phyloP scores from a whole-genome alignment of 2,329 filamentous ascomycete genomes.

The Epichloe amarillans region DNA sequence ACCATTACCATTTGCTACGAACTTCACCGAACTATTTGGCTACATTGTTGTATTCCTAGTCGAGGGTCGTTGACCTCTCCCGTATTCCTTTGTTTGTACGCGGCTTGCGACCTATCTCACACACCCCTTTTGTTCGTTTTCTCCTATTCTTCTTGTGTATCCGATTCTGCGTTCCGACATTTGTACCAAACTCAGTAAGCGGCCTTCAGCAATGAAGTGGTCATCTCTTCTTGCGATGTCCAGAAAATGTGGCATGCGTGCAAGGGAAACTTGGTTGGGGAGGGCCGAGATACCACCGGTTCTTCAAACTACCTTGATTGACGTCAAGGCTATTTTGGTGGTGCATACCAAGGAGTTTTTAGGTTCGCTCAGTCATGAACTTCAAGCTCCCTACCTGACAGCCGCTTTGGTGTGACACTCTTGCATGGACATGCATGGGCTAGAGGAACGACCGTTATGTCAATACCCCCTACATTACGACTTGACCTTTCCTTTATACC shows the following conservation, averaged over 20 bases:
- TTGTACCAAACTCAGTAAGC: too few species aligned
- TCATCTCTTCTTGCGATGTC: too few species aligned
- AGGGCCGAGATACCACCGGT: neutral
- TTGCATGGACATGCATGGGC: neutral
- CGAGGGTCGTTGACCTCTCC: neutral
- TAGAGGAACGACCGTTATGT: neutral
- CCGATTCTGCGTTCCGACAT: neutral
- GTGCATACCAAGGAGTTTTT: neutral
- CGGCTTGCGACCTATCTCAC: conserved; percentile 1
- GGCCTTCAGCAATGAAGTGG: too few species aligned
- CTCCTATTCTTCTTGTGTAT: neutral
- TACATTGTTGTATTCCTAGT: neutral
- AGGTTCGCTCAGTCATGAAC: neutral
- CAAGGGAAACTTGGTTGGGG: neutral
- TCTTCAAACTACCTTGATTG: neutral
- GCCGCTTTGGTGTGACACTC: neutral
- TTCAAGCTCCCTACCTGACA: neutral
- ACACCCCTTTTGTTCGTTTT: neutral
- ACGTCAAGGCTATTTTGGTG: neutral
- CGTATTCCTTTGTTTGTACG: neutral
- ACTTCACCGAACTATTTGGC: neutral
- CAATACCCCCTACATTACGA: neutral
- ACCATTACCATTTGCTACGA: neutral
- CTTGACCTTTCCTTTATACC: neutral
- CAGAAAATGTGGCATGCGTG: neutral